Base-by-base conservation (phyloP, 2,329 filamentous ascomycete species). In the Clonostachys sp. region DNA sequence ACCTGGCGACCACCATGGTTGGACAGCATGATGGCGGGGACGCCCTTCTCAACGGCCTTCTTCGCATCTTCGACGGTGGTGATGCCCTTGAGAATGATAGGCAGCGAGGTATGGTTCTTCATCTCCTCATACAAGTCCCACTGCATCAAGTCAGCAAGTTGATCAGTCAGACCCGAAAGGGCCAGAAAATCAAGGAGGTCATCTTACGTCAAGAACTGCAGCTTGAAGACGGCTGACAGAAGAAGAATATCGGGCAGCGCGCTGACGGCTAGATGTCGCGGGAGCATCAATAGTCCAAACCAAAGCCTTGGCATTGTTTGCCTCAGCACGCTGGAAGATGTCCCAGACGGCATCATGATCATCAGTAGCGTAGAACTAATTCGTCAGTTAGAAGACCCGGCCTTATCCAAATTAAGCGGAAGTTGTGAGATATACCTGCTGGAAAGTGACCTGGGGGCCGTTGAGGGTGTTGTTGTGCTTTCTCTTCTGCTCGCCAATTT, bases 1-100 rank as follows among this genome's bases (percentile, higher is more conserved):
- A 74, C 57, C 45, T 65, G 73, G 38, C 86, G 64, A 0, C 86
- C 86, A 2, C 85, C 86, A 59, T 90, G 86, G 54, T 90, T 90
- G 13, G 75, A 80, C 2, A 89, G 70, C 2, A 89, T 74, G 43
- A 90, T 86, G 0, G 81, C 86, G 53, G 89, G 80, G 4, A 80
- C 77, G 0, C 82, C 84, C 12, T 73, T 57, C 45, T 84, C 73
- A 35, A 83, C 72, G 3, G 81, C 81, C 12, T 48, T 18, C 7
- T 51, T 44, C 12, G 57, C 62, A 50, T 64, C 59, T 34, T 59
- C 59, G n/a, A 57, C 59, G 24, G 50, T 58, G 44, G 55, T 51
- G 18, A 64, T 58, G 9, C 60, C 61, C 48, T 61, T 62, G 17
- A 59, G 52, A 34, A 61, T 54, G 41, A 62, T 53, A 8, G 58